Evolutionary conservation across 2,329 filamentous ascomycete genomes (phyloP).

Genomic region (Dothidotthia symphoricarpi): DNA sequence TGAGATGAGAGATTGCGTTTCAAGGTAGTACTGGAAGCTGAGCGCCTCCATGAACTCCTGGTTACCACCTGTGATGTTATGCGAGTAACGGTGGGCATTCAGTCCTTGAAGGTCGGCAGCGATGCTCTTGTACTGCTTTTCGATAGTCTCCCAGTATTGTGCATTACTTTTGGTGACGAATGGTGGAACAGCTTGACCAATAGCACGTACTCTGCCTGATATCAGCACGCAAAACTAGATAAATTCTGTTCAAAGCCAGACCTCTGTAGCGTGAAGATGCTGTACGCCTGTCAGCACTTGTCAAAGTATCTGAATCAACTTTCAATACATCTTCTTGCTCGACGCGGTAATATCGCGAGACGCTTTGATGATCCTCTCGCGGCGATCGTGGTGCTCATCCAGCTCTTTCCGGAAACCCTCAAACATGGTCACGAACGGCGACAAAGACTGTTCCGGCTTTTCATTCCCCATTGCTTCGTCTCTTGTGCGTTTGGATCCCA

Average conservation of each 20-base stretch:
- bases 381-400: slow-evolving; percentile 90
- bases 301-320: background rate
- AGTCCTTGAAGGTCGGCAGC: slow-evolving; percentile 71
- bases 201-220: slow-evolving; percentile 58
- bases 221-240: too few relatives aligned
- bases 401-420: slow-evolving; percentile 81
- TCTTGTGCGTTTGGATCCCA: slow-evolving; percentile 35
- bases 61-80: slow-evolving; percentile 73
- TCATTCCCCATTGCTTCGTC: slow-evolving; percentile 38
- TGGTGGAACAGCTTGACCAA: slow-evolving; percentile 61
- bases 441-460: slow-evolving; percentile 34
- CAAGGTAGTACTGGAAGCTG: slow-evolving; percentile 84
- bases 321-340: slow-evolving; percentile 89
- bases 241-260: slow-evolving; percentile 30
- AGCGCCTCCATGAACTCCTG: slow-evolving; percentile 95
- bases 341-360: slow-evolving; percentile 89
- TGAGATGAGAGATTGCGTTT: slow-evolving; percentile 70
- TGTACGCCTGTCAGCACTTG: slow-evolving; percentile 38
- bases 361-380: slow-evolving; percentile 85
- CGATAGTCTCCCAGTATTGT: slow-evolving; percentile 68
- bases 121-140: slow-evolving; percentile 65
- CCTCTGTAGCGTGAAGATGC: slow-evolving; percentile 83
- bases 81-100: slow-evolving; percentile 79
- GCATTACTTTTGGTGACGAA: slow-evolving; percentile 69
- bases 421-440: slow-evolving; percentile 68